Percentiles rank a stretch among this genome's conserved stretches.
These are phyloP conservation scores for Elasticomyces elasticus DNA, from an alignment of 495 filamentous ascomycete genomes.

Conservation along the genomic window DNA sequence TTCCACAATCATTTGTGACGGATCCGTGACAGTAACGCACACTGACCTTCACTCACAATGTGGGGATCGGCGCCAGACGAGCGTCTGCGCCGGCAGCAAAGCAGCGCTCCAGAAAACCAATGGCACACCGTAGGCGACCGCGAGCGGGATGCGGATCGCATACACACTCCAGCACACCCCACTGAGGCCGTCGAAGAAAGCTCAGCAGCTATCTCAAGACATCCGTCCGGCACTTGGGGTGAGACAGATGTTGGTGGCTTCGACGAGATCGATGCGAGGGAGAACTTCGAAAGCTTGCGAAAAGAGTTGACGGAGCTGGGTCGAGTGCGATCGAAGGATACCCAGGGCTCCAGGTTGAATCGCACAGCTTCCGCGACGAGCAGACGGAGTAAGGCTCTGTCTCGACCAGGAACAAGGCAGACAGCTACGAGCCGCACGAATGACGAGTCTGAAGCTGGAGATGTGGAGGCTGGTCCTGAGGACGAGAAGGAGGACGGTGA, in stretches of 20 bases:
- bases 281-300: conserved; percentile 60
- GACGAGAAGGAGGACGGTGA: conserved; percentile 42
- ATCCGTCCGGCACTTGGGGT: conserved; percentile 60
- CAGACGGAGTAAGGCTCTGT: conserved; percentile 3
- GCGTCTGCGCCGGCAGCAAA: conserved; percentile 9
- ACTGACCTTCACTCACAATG: too few species aligned
- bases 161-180: conserved; percentile 3
- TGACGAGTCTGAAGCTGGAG: conserved; percentile 15
- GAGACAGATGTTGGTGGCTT: conserved; percentile 59
- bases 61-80: conserved; percentile 13
- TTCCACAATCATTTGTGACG: too few species aligned
- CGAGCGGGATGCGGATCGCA: conserved; percentile 3
- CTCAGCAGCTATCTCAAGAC: background rate
- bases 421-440: conserved; percentile 10
- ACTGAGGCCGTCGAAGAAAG: conserved; percentile 13
- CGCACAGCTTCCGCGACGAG: conserved; percentile 4
- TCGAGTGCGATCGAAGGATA: conserved; percentile 37
- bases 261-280: conserved; percentile 53
- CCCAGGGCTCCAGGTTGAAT: background rate
- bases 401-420: conserved; percentile 22
- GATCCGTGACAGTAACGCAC: too few species aligned
- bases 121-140: conserved; percentile 19
- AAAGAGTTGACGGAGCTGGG: conserved; percentile 53
- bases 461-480: conserved; percentile 23
- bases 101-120: conserved; percentile 10